Evolutionary conservation across 2,329 filamentous ascomycete genomes (phyloP), one percentile per base, ranked within the genome.

Genomic region (Emergomyces orientalis): DNA sequence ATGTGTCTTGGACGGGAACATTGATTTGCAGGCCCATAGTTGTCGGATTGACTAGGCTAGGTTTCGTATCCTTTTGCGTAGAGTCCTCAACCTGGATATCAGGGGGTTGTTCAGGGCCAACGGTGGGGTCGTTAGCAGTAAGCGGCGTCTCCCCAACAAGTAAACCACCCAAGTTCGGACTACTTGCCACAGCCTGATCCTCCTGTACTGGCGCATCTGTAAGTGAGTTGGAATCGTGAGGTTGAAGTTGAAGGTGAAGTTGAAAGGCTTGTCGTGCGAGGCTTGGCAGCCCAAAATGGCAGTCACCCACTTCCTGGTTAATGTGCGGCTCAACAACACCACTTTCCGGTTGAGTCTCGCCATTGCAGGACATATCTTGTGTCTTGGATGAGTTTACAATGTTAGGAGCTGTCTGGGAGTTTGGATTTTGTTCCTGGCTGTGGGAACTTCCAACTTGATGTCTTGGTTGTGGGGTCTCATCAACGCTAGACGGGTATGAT

Each of bases 221-320:
- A 14, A 9, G 19, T n/a, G 41, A 25, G 41, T 47, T 47, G 19
- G 56, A 47, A n/a, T 59, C 19, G 11, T 25, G 34, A 57, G 34
- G 39, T 43, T 59, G 45, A 43, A 59, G 58, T 43, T 37, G 34
- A 37, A 37, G 34, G 1, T 59, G 62, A 52, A 60, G 64, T 58
- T 49, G 37, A 61, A 63, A 59, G 47, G 64, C 60, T 56, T 63
- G 54, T 51, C 32, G 56, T 51, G 62, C 62, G 13, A 63, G 41
- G 51, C 56, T 64, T 58, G 59, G 59, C 59, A 63, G 49, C 47
- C 54, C 58, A 30, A 34, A 22, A 9, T 14, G 51, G 47, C 27
- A 19, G 30, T 60, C 59, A 41, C 43, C 58, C 45, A n/a, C 60
- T 37, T 19, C 32, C 25, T 59, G 56, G 58, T 49, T 49, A 61